Evolutionary conservation across 768 basidiomycete species (phyloP).

Genomic region (Jaapia argillacea): DNA sequence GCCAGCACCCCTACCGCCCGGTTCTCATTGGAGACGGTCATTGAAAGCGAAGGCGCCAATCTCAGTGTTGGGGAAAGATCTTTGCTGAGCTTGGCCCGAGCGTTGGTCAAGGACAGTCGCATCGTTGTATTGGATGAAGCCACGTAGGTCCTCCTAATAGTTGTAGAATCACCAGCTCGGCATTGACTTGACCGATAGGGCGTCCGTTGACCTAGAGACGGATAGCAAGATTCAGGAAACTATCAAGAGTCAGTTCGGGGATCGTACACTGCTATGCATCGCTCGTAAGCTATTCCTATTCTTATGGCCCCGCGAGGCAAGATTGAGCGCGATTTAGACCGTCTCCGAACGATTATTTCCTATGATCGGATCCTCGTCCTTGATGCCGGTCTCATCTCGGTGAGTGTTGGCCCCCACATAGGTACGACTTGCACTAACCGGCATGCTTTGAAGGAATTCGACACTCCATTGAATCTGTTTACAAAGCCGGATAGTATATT

Average conservation of each 20-base stretch:
- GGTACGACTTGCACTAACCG: background rate
- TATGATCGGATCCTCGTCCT: constrained; percentile 69
- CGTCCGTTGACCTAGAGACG: constrained; percentile 34
- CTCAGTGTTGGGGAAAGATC: constrained; percentile 37
- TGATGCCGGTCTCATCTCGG: constrained; percentile 48
- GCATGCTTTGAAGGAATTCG: constrained; percentile 29
- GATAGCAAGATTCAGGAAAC: constrained; percentile 44
- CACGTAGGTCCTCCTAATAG: constrained; percentile 22
- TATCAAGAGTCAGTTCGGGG: constrained; percentile 30
- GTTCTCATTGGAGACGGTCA: constrained; percentile 38
- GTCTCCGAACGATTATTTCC: constrained; percentile 40
- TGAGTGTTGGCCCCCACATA: constrained; percentile 16
- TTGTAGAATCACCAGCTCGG: background rate
- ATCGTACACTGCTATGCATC: constrained; percentile 43
- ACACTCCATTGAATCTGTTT: constrained; percentile 40
- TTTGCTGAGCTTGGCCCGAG: constrained; percentile 42
- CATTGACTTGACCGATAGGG: constrained; percentile 18
- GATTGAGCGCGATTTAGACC: constrained; percentile 16
- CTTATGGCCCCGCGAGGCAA: background rate
- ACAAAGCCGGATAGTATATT: constrained; percentile 37
- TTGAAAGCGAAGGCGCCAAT: constrained; percentile 46
- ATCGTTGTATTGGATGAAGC: constrained; percentile 44
- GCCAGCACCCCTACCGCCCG: constrained; percentile 16
- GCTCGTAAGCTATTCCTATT: constrained; percentile 18
- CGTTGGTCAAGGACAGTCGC: constrained; percentile 39